A percentile compares a stretch with the other conserved stretches of the same genome.
phyloP scores from a whole-genome alignment of 2,329 filamentous ascomycete species.

The Aspergillus ustus region DNA sequence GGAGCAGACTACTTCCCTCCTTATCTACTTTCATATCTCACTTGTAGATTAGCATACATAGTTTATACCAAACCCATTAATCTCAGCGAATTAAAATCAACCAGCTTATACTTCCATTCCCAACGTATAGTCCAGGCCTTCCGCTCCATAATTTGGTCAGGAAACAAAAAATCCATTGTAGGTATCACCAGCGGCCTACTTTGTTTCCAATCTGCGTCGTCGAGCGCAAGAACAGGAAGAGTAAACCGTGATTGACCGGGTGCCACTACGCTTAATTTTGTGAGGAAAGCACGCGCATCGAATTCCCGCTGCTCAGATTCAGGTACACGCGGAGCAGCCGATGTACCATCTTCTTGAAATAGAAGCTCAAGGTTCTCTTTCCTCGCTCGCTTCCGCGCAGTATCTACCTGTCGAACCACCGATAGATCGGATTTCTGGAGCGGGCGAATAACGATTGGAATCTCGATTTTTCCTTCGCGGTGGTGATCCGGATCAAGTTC shows the following conservation, averaged over 20 bases:
- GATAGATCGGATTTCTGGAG: slow-evolving; percentile 38
- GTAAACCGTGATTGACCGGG: slow-evolving; percentile 48
- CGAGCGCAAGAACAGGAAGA: slow-evolving; percentile 42
- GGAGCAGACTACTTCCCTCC: slow-evolving; percentile 18
- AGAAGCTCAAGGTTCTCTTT: neutral
- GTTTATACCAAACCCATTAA: slow-evolving; percentile 37
- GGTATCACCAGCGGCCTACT: slow-evolving; percentile 32
- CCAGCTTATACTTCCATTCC: slow-evolving; percentile 47
- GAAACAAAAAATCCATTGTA: slow-evolving; percentile 31
- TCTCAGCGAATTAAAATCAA: slow-evolving; percentile 39
- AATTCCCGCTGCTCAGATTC: neutral
- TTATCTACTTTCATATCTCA: slow-evolving; percentile 13
- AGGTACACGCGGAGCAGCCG: neutral
- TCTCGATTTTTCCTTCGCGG: neutral
- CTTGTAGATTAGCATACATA: slow-evolving; percentile 34
- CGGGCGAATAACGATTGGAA: slow-evolving; percentile 47
- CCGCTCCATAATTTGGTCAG: slow-evolving; percentile 14
- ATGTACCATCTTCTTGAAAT: neutral
- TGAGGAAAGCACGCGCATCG: neutral
- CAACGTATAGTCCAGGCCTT: slow-evolving; percentile 36
- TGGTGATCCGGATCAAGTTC: neutral
- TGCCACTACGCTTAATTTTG: slow-evolving; percentile 31
- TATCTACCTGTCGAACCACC: slow-evolving; percentile 18
- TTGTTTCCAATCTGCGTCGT: slow-evolving; percentile 15
- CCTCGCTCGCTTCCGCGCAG: neutral